Conservation (phyloP, 1,139 yeast genomes). For the Petasospora fabianii region DNA sequence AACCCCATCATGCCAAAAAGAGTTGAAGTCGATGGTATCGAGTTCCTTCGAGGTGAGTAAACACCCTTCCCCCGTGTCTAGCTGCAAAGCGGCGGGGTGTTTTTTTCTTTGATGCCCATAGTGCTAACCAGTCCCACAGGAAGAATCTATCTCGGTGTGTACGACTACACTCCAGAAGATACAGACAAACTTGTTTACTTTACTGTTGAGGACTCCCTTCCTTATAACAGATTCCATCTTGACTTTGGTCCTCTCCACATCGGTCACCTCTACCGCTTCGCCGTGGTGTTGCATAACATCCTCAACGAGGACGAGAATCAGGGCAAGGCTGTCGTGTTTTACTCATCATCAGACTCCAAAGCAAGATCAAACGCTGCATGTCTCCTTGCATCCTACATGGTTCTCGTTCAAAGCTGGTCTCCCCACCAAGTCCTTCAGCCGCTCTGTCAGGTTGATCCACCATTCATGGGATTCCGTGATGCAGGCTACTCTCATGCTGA, state of each 20-base stretch:
- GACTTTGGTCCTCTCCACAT: constrained; percentile 96
- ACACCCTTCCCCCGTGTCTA: not conserved
- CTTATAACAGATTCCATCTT: constrained; percentile 88
- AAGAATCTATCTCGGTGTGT: constrained; percentile 88
- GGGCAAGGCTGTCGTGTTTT: constrained; percentile 86
- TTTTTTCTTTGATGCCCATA: not conserved
- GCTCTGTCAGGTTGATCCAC: constrained; percentile 86
- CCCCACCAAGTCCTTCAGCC: constrained; percentile 98
- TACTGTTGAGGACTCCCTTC: constrained; percentile 87
- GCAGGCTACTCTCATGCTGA: constrained; percentile 97
- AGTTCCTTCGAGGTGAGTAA: constrained; percentile 33
- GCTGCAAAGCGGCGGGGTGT: no score
- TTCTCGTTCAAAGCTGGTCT: constrained; percentile 93
- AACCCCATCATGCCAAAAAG: constrained; percentile 30
- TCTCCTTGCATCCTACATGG: constrained; percentile 90
- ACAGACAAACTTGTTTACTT: constrained; percentile 76
- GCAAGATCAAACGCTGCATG: constrained; percentile 94
- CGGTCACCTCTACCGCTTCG: constrained; percentile 91
- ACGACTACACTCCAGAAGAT: constrained; percentile 74
- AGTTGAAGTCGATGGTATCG: constrained; percentile 34
- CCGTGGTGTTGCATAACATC: constrained; percentile 88
- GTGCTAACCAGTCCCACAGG: constrained; percentile 35
- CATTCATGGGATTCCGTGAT: constrained; percentile 91
- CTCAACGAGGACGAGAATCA: constrained; percentile 81
- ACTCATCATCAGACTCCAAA: constrained; percentile 76